These are phyloP conservation scores for Haplosporangium sp. DNA, from an alignment of 371 early-diverging fungal genomes.

Conservation along the genomic window DNA sequence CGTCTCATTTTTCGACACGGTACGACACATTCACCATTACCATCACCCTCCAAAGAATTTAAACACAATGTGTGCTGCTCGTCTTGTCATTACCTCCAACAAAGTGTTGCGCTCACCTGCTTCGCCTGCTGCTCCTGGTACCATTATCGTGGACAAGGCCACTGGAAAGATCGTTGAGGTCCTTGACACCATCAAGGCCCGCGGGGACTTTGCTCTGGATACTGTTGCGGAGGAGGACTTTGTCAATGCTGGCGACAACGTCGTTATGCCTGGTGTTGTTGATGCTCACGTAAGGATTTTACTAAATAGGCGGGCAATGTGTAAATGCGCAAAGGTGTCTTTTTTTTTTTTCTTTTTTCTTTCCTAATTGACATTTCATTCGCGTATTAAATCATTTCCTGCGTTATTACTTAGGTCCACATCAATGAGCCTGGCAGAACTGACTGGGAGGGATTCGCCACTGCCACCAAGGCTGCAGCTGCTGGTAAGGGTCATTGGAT, in stretches of 20 bases:
- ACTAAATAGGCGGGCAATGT: no score
- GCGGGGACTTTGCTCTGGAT: constrained; percentile 22
- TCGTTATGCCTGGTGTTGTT: constrained; percentile 81
- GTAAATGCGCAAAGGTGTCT: no score
- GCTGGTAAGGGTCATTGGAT: constrained; percentile 58
- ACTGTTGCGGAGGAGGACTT: constrained; percentile 30
- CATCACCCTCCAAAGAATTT: no score
- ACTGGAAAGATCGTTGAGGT: constrained; percentile 67
- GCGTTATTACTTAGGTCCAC: constrained; percentile 62
- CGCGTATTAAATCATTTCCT: not conserved
- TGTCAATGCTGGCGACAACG: constrained; percentile 63
- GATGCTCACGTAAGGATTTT: constrained; percentile 73
- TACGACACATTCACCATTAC: constrained; percentile 10
- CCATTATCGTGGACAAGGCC: constrained; percentile 61
- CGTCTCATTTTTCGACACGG: not conserved
- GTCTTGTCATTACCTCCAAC: constrained; percentile 47
- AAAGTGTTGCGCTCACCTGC: constrained; percentile 60
- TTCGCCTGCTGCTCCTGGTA: constrained; percentile 55
- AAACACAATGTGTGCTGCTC: no score
- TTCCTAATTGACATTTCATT: not conserved
- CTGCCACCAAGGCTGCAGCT: constrained; percentile 84
- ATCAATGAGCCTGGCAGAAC: constrained; percentile 88
- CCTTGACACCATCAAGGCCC: constrained; percentile 38
- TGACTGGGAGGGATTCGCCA: constrained; percentile 87
- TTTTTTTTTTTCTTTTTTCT: constrained; percentile 6